Evolutionary conservation across 2,329 filamentous ascomycete genomes (phyloP).

Genomic region (Hortaea werneckii): DNA sequence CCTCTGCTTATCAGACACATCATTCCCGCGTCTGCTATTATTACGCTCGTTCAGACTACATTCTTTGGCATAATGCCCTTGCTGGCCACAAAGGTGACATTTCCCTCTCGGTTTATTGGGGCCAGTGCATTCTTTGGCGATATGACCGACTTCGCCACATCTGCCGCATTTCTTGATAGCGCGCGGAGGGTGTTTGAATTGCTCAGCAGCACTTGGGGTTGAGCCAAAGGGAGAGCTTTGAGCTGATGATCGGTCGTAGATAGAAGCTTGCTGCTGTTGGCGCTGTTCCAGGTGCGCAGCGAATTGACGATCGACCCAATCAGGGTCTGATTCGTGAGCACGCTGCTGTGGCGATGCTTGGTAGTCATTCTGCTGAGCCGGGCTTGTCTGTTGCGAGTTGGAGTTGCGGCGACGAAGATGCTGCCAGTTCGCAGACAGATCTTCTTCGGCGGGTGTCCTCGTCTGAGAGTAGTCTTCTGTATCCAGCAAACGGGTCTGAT

Average conservation of each 20-base stretch:
- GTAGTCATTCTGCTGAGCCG: constrained; percentile 1
- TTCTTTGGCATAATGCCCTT: background rate
- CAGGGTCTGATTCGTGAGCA: constrained; percentile 2
- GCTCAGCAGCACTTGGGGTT: background rate
- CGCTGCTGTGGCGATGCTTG: background rate
- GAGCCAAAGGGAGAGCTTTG: background rate
- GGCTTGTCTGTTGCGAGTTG: background rate
- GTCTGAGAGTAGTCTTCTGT: constrained; percentile 7
- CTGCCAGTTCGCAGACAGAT: constrained; percentile 14
- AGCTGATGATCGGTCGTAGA: background rate
- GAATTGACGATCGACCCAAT: constrained; percentile 13
- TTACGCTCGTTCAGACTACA: background rate
- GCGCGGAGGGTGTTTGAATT: background rate
- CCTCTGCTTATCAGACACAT: background rate
- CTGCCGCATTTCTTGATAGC: constrained; percentile 3
- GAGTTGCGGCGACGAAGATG: constrained; percentile 12
- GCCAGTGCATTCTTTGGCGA: constrained; percentile 10
- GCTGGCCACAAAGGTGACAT: constrained; percentile 6
- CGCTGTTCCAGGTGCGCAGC: constrained; percentile 8
- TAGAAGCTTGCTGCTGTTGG: background rate
- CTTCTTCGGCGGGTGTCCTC: constrained; percentile 3
- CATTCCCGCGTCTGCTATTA: background rate
- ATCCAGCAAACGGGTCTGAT: constrained; percentile 13
- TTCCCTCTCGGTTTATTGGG: background rate
- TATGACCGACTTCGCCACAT: constrained; percentile 12